Evolutionary conservation across 1,284 basidiomycete species (phyloP), one percentile per base, ranked within the genome.

Genomic region (Irpex sp.): DNA sequence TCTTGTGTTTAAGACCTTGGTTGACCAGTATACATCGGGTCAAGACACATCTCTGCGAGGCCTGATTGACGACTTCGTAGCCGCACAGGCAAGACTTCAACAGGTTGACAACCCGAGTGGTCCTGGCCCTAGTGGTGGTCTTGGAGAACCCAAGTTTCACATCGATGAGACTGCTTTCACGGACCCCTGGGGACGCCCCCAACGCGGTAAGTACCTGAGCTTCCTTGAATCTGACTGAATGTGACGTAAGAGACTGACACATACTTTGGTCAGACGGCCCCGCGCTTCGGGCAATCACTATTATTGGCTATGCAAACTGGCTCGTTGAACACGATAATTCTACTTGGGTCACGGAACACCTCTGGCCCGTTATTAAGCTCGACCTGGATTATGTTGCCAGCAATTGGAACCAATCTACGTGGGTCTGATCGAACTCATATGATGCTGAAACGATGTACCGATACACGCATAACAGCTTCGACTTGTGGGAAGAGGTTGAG

Each of bases 281-380:
- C 33, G 87, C 91, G 11, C 78, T 92, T 36, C 86, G 90, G 9
- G 79, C 88, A 2, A 90, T 82, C 7, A 79, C 89, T 15, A 74
- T 91, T 65, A 88, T 89, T 65, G 79, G 81, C 26, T 92, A 89
- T 65, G 88, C 88, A 7, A 87, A 89, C 68, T 89, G 81, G 79
- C 77, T 90, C 26, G 68, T 87, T 51, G 75, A 74, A n/a, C 78
- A 84, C 58, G 77, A 75, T 19, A 89, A 90, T 70, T 69, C 71
- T 0, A 77, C 83, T 1, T 84, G 81, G 64, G 87, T 85, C 2
- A 72, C 73, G 0, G 72, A 77, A 62, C 79, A 77, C 0, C 77
- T 92, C 60, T 92, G 89, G 90, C 88, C 90, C 1, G 77, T 86
- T 65, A 78, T 92, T 66, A 77, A 86, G 68, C 82, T 86, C 65